phyloP scores from a whole-genome alignment of 164 flowering plant species.

The Protea cynaroides region DNA sequence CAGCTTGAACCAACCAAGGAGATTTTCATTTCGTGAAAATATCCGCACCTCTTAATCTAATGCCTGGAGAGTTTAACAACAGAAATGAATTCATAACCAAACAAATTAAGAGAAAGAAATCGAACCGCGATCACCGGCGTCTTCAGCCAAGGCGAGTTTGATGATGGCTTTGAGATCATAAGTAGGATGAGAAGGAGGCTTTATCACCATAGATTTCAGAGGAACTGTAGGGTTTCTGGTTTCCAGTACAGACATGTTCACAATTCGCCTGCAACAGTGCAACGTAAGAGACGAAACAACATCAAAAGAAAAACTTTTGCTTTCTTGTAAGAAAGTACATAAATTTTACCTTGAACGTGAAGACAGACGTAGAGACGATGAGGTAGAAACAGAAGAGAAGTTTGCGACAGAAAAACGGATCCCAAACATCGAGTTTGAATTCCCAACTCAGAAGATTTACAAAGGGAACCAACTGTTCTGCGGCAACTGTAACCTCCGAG shows the following conservation, averaged over 20 bases:
- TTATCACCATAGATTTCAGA: constrained; percentile 28
- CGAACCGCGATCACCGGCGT: constrained; percentile 42
- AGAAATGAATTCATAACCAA: constrained; percentile 1
- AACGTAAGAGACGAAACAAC: neutral
- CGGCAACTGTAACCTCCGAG: too few species aligned
- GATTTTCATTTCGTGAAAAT: neutral
- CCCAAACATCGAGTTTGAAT: neutral
- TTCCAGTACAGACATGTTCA: constrained; percentile 30
- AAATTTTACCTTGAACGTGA: constrained; percentile 1
- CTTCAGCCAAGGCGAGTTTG: constrained; percentile 76
- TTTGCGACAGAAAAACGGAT: neutral
- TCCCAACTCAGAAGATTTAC: too few species aligned
- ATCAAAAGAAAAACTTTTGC: neutral
- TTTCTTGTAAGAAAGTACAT: neutral
- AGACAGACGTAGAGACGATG: neutral
- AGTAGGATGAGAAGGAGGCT: constrained; percentile 72
- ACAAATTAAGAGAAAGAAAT: neutral
- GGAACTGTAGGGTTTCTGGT: constrained; percentile 12
- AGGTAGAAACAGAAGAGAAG: neutral
- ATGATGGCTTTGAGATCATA: constrained; percentile 71
- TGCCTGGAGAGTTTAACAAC: neutral
- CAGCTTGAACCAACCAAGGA: too few species aligned
- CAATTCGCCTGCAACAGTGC: constrained; percentile 22
- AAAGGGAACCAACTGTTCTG: too few species aligned
- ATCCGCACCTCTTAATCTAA: neutral